Percentiles rank a stretch among this genome's conserved stretches.
Conservation (phyloP, 2,329 filamentous ascomycete genomes). For the Diaporthe citriasiana region DNA sequence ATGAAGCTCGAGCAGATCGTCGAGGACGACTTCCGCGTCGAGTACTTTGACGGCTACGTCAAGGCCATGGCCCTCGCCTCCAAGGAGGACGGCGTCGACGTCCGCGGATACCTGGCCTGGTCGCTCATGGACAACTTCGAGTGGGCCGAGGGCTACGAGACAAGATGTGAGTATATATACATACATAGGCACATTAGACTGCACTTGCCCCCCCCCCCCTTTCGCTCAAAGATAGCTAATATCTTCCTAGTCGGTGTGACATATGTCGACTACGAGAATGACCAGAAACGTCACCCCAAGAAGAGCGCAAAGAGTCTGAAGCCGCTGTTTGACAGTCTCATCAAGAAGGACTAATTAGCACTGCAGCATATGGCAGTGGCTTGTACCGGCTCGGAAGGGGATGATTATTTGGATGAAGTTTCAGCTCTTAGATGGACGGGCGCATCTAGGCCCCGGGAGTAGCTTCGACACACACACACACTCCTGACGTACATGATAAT, state of each 20-base stretch:
- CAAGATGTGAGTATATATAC: constrained; percentile 58
- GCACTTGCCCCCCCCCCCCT: no score
- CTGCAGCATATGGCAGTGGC: background rate
- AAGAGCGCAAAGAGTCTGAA: constrained; percentile 83
- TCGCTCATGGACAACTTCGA: constrained; percentile 92
- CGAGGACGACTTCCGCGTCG: constrained; percentile 83
- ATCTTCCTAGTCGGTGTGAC: constrained; percentile 74
- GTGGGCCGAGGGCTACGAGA: constrained; percentile 93
- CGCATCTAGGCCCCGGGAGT: background rate
- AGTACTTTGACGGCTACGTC: constrained; percentile 85
- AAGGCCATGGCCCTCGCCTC: constrained; percentile 81
- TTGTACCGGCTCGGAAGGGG: background rate
- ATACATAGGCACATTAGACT: no score
- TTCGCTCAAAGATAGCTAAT: background rate
- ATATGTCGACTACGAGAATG: constrained; percentile 84
- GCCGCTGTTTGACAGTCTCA: constrained; percentile 78
- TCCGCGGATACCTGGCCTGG: constrained; percentile 88
- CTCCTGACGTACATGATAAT: background rate
- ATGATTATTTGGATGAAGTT: background rate
- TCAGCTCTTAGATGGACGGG: background rate
- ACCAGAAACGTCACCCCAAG: constrained; percentile 85
- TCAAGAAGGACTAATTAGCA: constrained; percentile 68
- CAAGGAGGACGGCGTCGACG: constrained; percentile 80
- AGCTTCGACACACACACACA: background rate
- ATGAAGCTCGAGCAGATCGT: constrained; percentile 78